Evolutionary conservation across 2,329 filamentous ascomycete genomes (phyloP).

Genomic region (Cyanodermella asteris): DNA sequence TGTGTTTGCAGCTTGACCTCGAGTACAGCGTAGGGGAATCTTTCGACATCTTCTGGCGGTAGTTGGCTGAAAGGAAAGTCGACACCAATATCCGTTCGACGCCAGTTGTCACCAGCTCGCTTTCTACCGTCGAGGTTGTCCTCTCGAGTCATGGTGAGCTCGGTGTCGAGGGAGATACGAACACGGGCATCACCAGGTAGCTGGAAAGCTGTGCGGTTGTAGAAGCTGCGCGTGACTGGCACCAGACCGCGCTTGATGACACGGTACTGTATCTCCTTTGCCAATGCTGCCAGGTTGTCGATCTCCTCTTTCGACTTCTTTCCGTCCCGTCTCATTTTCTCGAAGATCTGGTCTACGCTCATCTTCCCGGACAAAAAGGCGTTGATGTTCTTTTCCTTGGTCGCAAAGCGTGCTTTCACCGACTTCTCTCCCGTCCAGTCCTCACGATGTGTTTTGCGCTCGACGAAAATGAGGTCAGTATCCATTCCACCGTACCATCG

Average conservation of each 20-base stretch:
- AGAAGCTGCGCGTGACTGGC: constrained; percentile 87
- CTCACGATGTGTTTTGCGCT: constrained; percentile 93
- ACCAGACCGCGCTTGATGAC: constrained; percentile 67
- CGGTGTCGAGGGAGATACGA: constrained; percentile 88
- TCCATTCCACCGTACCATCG: constrained; percentile 98
- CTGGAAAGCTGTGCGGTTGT: constrained; percentile 95
- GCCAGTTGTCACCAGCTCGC: constrained; percentile 75
- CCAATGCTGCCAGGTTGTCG: constrained; percentile 67
- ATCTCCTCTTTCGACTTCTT: constrained; percentile 89
- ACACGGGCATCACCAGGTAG: constrained; percentile 88
- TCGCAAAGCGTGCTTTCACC: constrained; percentile 83
- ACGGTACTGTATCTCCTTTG: constrained; percentile 82
- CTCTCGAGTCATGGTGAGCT: constrained; percentile 84
- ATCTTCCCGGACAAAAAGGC: constrained; percentile 67
- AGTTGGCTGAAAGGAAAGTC: constrained; percentile 87
- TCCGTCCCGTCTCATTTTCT: constrained; percentile 85
- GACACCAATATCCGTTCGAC: constrained; percentile 90
- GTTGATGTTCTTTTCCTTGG: constrained; percentile 97
- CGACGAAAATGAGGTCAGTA: constrained; percentile 83
- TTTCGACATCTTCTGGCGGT: constrained; percentile 60
- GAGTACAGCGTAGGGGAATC: constrained; percentile 87
- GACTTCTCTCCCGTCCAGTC: constrained; percentile 99
- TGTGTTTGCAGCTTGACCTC: constrained; percentile 98
- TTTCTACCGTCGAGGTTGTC: constrained; percentile 71
- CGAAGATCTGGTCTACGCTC: constrained; percentile 73